Conservation (phyloP, 2,329 filamentous ascomycete genomes). For the Botrytis paeoniae region DNA sequence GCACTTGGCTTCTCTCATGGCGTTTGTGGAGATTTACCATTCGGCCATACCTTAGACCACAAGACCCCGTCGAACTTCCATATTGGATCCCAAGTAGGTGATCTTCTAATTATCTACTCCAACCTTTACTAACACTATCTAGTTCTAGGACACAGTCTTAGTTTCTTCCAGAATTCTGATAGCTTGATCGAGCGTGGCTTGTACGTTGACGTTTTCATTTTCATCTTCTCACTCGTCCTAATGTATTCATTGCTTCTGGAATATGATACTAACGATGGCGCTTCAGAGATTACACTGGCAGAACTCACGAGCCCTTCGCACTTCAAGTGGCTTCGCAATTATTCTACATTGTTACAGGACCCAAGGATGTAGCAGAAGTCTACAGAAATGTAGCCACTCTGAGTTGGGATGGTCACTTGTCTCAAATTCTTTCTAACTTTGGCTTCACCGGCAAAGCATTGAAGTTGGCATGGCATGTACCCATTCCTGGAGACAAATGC, state of each 20-base stretch:
- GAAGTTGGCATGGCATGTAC: constrained; percentile 5
- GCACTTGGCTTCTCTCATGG: constrained; percentile 11
- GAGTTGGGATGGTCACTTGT: constrained; percentile 10
- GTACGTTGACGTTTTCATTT: background rate
- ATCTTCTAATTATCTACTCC: no score
- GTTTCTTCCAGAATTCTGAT: constrained; percentile 12
- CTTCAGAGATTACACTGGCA: background rate
- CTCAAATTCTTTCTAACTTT: constrained; percentile 9
- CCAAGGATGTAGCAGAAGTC: constrained; percentile 1
- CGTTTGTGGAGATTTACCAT: constrained; percentile 17
- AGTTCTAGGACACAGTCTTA: background rate
- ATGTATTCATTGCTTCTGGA: background rate
- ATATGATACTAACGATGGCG: background rate
- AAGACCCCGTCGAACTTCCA: constrained; percentile 14
- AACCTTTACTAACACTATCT: background rate
- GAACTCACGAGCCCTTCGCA: constrained; percentile 2
- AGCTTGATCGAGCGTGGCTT: constrained; percentile 6
- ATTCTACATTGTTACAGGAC: constrained; percentile 8
- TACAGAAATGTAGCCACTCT: constrained; percentile 10
- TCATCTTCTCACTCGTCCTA: background rate
- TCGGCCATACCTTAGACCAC: constrained; percentile 9
- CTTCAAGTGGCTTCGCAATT: constrained; percentile 12
- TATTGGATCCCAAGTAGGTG: constrained; percentile 20
- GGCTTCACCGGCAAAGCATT: constrained; percentile 10
- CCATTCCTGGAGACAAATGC: constrained; percentile 8